Conservation (phyloP, 192 early-diverging fungal species). For the Linnemannia schmuckeri region DNA sequence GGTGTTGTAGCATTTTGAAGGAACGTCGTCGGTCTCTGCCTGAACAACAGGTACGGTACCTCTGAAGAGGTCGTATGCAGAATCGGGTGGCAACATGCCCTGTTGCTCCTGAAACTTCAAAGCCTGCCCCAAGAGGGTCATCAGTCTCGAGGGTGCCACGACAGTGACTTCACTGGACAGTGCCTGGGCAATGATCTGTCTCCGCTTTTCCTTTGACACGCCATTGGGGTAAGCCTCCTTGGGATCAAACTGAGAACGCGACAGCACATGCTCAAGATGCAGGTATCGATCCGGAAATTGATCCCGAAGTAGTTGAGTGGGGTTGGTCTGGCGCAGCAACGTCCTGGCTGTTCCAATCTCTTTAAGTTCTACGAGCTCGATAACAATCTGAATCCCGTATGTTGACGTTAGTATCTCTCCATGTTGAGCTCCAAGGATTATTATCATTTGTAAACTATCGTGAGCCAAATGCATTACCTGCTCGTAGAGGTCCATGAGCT, state of each 20-base stretch:
- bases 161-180: constrained; percentile 75
- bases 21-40: constrained; percentile 81
- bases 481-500: constrained; percentile 91
- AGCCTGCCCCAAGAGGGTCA: constrained; percentile 88
- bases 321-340: constrained; percentile 89
- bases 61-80: constrained; percentile 85
- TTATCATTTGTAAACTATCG: neutral
- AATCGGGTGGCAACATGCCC: constrained; percentile 78
- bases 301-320: constrained; percentile 86
- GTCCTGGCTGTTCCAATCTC: constrained; percentile 88
- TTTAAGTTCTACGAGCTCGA: constrained; percentile 88
- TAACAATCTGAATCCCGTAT: constrained; percentile 69
- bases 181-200: constrained; percentile 80
- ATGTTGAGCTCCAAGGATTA: neutral
- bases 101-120: constrained; percentile 92
- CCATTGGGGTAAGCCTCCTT: constrained; percentile 78
- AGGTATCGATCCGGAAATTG: constrained; percentile 85
- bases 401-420: neutral
- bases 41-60: constrained; percentile 73
- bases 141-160: constrained; percentile 82
- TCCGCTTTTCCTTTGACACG: constrained; percentile 77
- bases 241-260: constrained; percentile 76
- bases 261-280: constrained; percentile 84
- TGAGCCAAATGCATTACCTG: constrained; percentile 63
- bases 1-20: constrained; percentile 76